Evolutionary conservation across 208 protist genomes (phyloP), one percentile per base, ranked within the genome.

Genomic region (Crithidia sp.): DNA sequence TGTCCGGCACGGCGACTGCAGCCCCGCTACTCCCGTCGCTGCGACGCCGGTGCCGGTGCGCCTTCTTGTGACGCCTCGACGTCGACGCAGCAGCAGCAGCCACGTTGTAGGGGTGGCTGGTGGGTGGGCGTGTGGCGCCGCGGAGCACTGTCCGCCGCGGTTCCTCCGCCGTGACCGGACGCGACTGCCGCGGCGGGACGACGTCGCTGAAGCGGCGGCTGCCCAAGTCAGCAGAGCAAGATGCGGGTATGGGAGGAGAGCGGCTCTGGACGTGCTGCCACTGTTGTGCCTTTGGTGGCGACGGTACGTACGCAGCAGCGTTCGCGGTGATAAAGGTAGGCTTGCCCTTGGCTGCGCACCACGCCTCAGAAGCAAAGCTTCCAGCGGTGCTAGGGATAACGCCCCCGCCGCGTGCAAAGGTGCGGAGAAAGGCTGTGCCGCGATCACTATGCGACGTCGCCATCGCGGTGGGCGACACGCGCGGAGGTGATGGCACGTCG

Each of bases 81-180:
- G 59, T n/a, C 43, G 52, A 19, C 5, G 10, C 28, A 3, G 40
- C n/a, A 17, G 13, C 44, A 16, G 5, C 45, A 7, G 17, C 36
- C 13, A 62, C 56, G 49, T 60, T 71, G 64, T 77, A 77, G 5
- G 64, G 72, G 57, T 77, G 64, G 16, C 45, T 7, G 7, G n/a
- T 40, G 12, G 4, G 8, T 5, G 41, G 19, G 2, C 6, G 17
- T 39, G 14, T 10, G 5, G 37, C 3, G 37, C 13, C 4, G 3
- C 19, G 53, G 41, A 53, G 39, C 41, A 54, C 9, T 10, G 43
- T 16, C 5, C 53, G 54, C 10, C 43, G 65, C 4, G 37, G 41
- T 43, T 9, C 19, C 4, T 70, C 65, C 5, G 65, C 65, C 43
- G 65, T 59, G 36, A 40, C 37, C 12, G 65, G 43, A 13, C 65